These are phyloP conservation scores for Plantago ovata DNA, from an alignment of 257 asterid species.

Conservation along the genomic window DNA sequence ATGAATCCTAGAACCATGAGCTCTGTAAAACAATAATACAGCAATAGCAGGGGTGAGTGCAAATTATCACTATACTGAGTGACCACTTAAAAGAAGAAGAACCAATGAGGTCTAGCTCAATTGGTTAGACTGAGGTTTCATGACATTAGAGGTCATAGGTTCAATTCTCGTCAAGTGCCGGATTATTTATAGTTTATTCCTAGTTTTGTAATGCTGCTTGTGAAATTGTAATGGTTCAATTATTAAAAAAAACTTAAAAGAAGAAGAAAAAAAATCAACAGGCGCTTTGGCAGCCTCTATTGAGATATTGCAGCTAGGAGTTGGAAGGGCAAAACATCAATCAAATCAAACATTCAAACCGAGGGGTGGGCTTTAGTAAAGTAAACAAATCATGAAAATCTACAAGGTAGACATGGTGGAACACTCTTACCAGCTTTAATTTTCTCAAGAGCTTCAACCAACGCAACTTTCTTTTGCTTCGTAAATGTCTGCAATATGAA, in stretches of 20 bases:
- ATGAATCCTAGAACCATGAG: slow-evolving; percentile 55
- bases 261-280: background rate
- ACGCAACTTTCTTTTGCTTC: slow-evolving; percentile 42
- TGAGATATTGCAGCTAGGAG: background rate
- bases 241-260: too few species aligned
- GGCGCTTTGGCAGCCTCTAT: background rate
- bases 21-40: slow-evolving; percentile 30
- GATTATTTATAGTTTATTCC: too few species aligned
- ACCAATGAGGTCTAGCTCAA: too few species aligned
- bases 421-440: slow-evolving; percentile 60
- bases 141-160: too few species aligned
- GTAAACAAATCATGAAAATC: too few species aligned
- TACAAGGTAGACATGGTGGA: background rate
- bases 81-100: background rate
- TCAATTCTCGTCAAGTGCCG: too few species aligned
- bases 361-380: too few species aligned
- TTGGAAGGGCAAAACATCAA: background rate
- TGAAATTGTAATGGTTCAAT: too few species aligned
- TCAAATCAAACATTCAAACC: background rate
- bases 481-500: slow-evolving; percentile 41
- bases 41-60: too few species aligned
- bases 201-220: too few species aligned
- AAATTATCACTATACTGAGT: too few species aligned
- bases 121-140: too few species aligned
- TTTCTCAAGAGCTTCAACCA: slow-evolving; percentile 74